Conservation (phyloP, 1,139 yeast species). For the Arxiozyma bovina region DNA sequence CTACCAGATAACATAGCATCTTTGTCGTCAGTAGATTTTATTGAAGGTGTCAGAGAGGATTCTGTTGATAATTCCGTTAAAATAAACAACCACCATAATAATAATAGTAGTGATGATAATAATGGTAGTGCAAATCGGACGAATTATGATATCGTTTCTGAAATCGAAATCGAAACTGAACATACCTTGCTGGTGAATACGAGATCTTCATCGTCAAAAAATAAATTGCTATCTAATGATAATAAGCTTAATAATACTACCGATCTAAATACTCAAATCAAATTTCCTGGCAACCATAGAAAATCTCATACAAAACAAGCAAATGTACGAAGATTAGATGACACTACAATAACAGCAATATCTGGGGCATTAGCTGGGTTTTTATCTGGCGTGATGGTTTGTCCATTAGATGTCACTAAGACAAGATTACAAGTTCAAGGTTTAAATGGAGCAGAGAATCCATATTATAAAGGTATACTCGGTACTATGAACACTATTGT, state of each 20-base stretch:
- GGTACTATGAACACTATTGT: constrained; percentile 57
- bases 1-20: neutral
- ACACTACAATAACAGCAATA: constrained; percentile 46
- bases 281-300: neutral
- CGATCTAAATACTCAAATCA: neutral
- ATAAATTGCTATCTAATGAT: neutral
- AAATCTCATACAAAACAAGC: neutral
- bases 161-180: neutral
- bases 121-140: neutral
- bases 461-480: constrained; percentile 46
- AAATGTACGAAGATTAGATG: constrained; percentile 10
- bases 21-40: neutral
- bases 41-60: neutral
- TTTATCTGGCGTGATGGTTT: constrained; percentile 79
- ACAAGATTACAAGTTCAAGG: constrained; percentile 96
- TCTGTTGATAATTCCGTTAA: neutral
- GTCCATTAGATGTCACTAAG: constrained; percentile 91
- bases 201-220: neutral
- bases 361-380: constrained; percentile 93
- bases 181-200: neutral
- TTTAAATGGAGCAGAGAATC: constrained; percentile 18
- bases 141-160: neutral
- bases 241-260: neutral
- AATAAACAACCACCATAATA: neutral
- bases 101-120: too few relatives aligned